Base-by-base conservation (phyloP, 2,329 filamentous ascomycete genomes). In the Fusarium azukiicola region DNA sequence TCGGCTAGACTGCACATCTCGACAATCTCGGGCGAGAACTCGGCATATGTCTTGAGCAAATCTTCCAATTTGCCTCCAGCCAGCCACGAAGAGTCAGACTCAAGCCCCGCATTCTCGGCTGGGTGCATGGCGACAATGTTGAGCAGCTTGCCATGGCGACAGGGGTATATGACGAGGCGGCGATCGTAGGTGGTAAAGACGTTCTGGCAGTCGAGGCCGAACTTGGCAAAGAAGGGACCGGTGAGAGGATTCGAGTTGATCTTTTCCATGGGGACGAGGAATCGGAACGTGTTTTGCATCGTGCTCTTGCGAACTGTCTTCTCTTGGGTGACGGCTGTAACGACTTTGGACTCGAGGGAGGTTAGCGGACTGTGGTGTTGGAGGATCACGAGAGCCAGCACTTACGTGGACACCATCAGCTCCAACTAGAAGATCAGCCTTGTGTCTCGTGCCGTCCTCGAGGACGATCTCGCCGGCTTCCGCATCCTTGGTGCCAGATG, bases 361-460 rank as follows among this genome's bases (percentile, higher is more conserved):
- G 13, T 56, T 16, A 38, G 52, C n/a, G 19, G 19, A 5, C 8
- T 17, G 27, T 9, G 17, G 23, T 17, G 9, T 23, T 4, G 11
- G 49, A 52, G 19, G 13, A 56, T 38, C 32, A n/a, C 8, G 8
- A 14, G 8, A 14, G 17, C 52, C 7, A 58, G 10, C 9, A 58
- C 67, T 14, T 38, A 73, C 71, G 19, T 73, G 71, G 13, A 73
- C 71, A 14, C 71, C 71, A 21, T 73, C 71, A 9, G 71, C 71
- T 32, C 68, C 71, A 10, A 73, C 63, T 0, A 73, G 38, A 2
- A 73, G 56, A 21, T 73, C 67, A 21, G 67, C 54, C 11, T 10
- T n/a, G 32, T 73, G 67, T 17, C 54, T 54, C 17, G 49, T 16
- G 3, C 71, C 68, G 14, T 40, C 17, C 3, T 46, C 67, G 11